Conservation (phyloP, 768 basidiomycete species). For the Hericium coralloides region DNA sequence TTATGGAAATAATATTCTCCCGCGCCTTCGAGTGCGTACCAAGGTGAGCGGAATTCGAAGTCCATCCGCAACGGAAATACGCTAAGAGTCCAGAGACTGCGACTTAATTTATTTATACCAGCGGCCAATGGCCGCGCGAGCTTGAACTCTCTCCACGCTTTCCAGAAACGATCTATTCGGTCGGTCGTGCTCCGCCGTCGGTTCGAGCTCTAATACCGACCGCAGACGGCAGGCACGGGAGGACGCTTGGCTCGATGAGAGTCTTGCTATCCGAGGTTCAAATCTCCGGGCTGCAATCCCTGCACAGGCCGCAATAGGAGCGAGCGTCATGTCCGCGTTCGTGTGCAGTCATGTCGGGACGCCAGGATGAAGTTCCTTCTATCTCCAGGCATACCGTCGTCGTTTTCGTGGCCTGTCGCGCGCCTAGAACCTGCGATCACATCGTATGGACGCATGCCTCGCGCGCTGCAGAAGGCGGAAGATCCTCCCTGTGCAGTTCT, state of each 20-base stretch:
- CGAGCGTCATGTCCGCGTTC: no score
- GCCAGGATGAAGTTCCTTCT: neutral
- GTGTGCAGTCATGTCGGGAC: no score
- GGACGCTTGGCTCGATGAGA: neutral
- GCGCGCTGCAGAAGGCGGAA: neutral
- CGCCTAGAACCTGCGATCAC: neutral
- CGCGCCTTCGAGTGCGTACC: neutral
- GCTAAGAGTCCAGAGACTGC: neutral
- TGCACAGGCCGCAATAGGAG: neutral
- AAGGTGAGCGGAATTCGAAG: no score
- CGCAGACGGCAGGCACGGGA: neutral
- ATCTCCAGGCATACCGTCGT: neutral
- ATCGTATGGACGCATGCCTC: neutral
- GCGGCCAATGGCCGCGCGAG: neutral
- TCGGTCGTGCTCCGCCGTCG: neutral
- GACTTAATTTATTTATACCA: neutral
- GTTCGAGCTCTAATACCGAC: neutral
- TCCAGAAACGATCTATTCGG: neutral
- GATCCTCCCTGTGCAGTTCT: no score
- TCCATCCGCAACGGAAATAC: no score
- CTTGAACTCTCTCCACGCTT: slow-evolving; percentile 1
- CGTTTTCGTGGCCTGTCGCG: neutral
- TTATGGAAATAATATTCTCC: neutral
- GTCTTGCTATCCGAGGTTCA: neutral
- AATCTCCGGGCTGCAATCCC: neutral